These are phyloP conservation scores for Zalerion maritima DNA, from an alignment of 495 filamentous ascomycete species.

Conservation along the genomic window DNA sequence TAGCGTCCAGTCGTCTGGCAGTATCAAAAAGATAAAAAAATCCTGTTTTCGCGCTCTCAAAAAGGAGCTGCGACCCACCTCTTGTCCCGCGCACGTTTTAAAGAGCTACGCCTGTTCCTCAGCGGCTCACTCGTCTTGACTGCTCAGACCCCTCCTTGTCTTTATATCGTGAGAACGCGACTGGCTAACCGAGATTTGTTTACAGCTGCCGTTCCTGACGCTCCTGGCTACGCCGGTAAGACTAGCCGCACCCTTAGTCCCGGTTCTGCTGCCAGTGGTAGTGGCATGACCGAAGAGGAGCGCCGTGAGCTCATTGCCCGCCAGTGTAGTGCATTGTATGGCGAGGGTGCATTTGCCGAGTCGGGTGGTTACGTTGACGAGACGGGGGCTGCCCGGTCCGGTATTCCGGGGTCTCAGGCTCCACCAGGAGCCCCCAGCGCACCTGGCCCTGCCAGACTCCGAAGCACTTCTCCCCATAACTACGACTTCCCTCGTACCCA, in stretches of 20 bases:
- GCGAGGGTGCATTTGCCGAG: conserved; percentile 51
- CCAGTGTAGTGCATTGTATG: conserved; percentile 85
- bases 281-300: conserved; percentile 80
- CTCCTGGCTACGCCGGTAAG: conserved; percentile 61
- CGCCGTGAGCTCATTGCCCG: conserved; percentile 91
- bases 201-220: conserved; percentile 57
- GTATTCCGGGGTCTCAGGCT: conserved; percentile 37
- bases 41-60: conserved; percentile 16
- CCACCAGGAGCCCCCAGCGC: conserved; percentile 38
- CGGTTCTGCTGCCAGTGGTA: too few relatives aligned
- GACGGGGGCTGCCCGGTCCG: conserved; percentile 33
- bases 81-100: too few relatives aligned
- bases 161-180: too few relatives aligned
- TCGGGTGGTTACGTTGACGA: conserved; percentile 50
- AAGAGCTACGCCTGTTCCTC: too few relatives aligned
- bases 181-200: conserved; percentile 29
- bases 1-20: conserved; percentile 31
- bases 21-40: conserved; percentile 36
- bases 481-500: conserved; percentile 32
- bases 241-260: conserved; percentile 88
- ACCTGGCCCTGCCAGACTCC: conserved; percentile 30
- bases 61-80: too few relatives aligned
- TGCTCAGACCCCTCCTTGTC: too few relatives aligned
- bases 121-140: too few relatives aligned
- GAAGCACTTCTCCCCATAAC: conserved; percentile 41